phyloP scores from a whole-genome alignment of 1,139 yeast species.

The Pichia sp. region DNA sequence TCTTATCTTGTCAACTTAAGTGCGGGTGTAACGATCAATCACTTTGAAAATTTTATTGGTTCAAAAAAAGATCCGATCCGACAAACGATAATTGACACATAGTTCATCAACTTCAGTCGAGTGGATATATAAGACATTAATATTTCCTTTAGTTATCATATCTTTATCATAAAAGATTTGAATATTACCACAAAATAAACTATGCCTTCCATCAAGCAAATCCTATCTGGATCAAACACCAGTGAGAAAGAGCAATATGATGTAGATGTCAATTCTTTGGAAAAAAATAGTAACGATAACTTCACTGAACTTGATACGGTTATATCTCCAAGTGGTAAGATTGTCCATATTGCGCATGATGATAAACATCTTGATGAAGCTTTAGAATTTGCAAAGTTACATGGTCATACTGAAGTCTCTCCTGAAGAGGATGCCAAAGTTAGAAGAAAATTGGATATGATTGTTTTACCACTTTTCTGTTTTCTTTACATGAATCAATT shows the following conservation, averaged over 20 bases:
- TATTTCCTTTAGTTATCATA: no score
- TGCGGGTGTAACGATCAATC: background rate
- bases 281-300: conserved; percentile 33
- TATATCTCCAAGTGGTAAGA: conserved; percentile 31
- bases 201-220: background rate
- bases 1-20: no score
- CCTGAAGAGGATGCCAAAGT: conserved; percentile 24
- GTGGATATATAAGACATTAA: no score
- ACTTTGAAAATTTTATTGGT: no score
- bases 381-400: conserved; percentile 18
- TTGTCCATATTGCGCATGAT: conserved; percentile 28
- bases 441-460: conserved; percentile 44
- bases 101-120: no score
- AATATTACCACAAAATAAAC: background rate
- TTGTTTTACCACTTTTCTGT: conserved; percentile 47
- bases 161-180: background rate
- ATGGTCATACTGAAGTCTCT: conserved; percentile 25
- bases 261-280: conserved; percentile 25
- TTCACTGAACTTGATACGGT: conserved; percentile 19
- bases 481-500: conserved; percentile 48
- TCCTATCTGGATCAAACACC: background rate
- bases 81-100: no score
- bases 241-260: conserved; percentile 11
- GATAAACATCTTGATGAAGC: conserved; percentile 18
- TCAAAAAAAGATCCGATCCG: no score